phyloP scores from a whole-genome alignment of 352 stramenopile species.

The Phytophthora hybrid region DNA sequence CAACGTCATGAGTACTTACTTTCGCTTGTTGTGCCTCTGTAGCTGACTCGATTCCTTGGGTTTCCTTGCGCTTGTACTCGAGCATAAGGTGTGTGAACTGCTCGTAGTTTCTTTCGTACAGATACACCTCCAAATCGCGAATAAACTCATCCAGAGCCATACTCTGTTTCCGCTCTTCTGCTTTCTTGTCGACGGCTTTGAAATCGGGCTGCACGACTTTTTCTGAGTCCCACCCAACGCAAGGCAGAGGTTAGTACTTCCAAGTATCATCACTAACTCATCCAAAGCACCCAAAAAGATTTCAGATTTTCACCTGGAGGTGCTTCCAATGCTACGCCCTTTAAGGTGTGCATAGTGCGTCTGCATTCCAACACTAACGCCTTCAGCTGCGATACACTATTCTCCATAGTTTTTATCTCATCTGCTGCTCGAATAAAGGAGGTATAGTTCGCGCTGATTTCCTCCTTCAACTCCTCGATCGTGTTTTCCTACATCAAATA shows the following conservation, averaged over 20 bases:
- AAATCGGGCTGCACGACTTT: constrained; percentile 46
- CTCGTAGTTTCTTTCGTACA: constrained; percentile 74
- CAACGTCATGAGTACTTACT: constrained; percentile 23
- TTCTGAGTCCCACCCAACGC: constrained; percentile 30
- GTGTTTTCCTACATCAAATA: constrained; percentile 64
- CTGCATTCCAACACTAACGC: constrained; percentile 79
- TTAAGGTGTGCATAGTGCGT: constrained; percentile 67
- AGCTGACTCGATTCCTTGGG: constrained; percentile 44
- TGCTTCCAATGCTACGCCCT: constrained; percentile 58
- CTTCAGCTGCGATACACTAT: constrained; percentile 85
- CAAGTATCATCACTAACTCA: neutral
- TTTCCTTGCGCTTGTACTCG: constrained; percentile 58
- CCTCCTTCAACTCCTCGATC: constrained; percentile 85
- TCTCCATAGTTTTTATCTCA: constrained; percentile 88
- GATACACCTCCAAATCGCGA: constrained; percentile 69
- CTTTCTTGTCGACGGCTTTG: constrained; percentile 58
- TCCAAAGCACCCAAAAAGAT: neutral
- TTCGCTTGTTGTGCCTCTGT: constrained; percentile 56
- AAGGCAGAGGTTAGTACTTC: constrained; percentile 1
- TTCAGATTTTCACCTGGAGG: constrained; percentile 40
- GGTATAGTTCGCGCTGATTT: constrained; percentile 85
- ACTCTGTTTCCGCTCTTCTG: constrained; percentile 56
- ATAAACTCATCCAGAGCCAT: constrained; percentile 68
- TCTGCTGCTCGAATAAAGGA: constrained; percentile 78
- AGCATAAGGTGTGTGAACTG: constrained; percentile 64